Percentiles rank a stretch among this genome's conserved stretches.
Conservation (phyloP, 306 rosid species). For the Potentilla sterilis region DNA sequence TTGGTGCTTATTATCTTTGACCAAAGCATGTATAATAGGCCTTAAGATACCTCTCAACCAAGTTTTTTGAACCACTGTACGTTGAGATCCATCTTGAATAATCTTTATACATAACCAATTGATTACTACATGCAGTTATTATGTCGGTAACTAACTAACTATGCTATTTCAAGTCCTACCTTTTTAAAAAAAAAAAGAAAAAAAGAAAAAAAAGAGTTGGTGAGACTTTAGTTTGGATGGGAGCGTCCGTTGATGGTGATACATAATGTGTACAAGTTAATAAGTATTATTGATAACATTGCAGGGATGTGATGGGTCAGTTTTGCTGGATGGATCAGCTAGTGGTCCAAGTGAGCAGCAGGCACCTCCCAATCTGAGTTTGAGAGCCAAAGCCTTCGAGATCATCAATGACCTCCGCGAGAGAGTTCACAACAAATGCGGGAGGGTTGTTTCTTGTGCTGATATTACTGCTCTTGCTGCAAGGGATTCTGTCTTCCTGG, state of each 20-base stretch:
- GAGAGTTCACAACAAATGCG: constrained; percentile 39
- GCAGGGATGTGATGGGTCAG: constrained; percentile 79
- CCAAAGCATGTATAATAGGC: not conserved
- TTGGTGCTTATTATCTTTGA: not conserved
- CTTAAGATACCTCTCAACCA: not conserved
- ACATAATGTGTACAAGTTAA: not conserved
- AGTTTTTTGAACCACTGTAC: not conserved
- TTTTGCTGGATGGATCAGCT: constrained; percentile 57
- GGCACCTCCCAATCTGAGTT: constrained; percentile 50
- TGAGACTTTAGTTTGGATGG: not conserved
- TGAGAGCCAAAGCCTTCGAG: constrained; percentile 46
- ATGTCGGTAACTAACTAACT: not conserved
- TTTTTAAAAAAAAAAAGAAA: not conserved
- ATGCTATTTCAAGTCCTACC: not conserved
- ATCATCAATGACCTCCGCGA: constrained; percentile 51
- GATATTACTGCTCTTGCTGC: constrained; percentile 65
- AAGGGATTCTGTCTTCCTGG: constrained; percentile 53
- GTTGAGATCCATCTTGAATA: not conserved
- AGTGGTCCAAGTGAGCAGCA: constrained; percentile 63
- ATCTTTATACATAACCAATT: not conserved
- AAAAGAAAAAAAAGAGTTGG: no score
- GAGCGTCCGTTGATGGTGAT: not conserved
- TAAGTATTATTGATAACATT: not conserved
- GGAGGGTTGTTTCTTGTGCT: constrained; percentile 61
- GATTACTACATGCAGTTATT: not conserved